A percentile compares a stretch with the other conserved stretches of the same genome.
phyloP scores from a whole-genome alignment of 2,329 filamentous ascomycete species.

The Colletotrichum cuscutae region DNA sequence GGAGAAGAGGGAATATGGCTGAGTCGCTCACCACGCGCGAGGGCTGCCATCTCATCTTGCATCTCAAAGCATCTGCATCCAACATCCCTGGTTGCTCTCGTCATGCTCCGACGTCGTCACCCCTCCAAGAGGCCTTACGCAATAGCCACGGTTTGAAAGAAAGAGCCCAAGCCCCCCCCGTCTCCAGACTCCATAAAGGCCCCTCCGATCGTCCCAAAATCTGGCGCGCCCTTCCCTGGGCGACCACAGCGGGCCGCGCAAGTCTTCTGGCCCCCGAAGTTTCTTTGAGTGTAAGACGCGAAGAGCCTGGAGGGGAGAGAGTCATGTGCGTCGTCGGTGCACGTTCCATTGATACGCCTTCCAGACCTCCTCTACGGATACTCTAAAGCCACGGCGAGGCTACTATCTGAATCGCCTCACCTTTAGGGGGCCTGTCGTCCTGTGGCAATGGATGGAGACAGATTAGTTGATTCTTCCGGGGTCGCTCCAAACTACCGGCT shows the following conservation, averaged over 20 bases:
- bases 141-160: constrained; percentile 6
- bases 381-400: not conserved
- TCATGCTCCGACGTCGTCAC: constrained; percentile 17
- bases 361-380: no score
- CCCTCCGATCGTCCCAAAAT: constrained; percentile 58
- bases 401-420: not conserved
- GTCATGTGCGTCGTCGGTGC: constrained; percentile 4
- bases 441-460: not conserved
- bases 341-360: not conserved
- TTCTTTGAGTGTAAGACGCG: not conserved
- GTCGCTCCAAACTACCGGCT: not conserved
- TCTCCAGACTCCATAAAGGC: constrained; percentile 41
- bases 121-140: constrained; percentile 10
- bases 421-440: not conserved
- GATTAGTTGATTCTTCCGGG: not conserved
- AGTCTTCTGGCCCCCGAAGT: not conserved
- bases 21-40: constrained; percentile 18
- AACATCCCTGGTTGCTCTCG: constrained; percentile 27
- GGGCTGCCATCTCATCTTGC: constrained; percentile 34
- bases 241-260: constrained; percentile 15
- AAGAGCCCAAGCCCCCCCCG: not conserved
- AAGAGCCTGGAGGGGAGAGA: not conserved
- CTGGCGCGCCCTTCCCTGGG: constrained; percentile 35
- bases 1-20: constrained; percentile 6
- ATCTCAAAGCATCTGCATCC: constrained; percentile 28